Evolutionary conservation across 78 protist genomes (phyloP), one percentile per base, ranked within the genome.

Genomic region (Guillardia theta): DNA sequence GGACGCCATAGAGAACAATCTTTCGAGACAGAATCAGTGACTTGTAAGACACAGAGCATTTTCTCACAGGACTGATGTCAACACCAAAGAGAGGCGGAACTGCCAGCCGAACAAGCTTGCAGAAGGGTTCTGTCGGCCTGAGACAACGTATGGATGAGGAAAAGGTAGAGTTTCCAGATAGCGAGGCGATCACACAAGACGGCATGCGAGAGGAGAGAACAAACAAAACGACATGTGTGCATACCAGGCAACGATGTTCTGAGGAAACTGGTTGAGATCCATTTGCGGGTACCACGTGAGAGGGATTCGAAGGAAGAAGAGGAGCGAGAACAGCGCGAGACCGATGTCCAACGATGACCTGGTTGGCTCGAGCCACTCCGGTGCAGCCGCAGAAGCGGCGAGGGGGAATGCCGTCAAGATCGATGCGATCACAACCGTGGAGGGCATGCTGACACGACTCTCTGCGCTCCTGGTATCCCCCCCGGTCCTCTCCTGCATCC

Each of bases 41-140:
- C 27, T 27, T 58, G 70, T 27, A 30, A 58, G 6, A 6, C 70
- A 58, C 6, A 30, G 6, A 8, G 27, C 21, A 58, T 1, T 24
- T 8, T 24, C 1, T 70, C 41, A 70, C 83, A 19, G 90, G 90
- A 8, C 90, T 78, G 48, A 78, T 78, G 9, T 78, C 90, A 27
- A 78, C 90, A 48, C 90, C 90, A 78, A 78, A 78, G 6, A 78
- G 50, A 3, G 90, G 90, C 12, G 90, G 90, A 19, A n/a, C 10
- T 1, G 44, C 5, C 24, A 22, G 37, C 24, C 90, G 90, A 22
- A 78, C 90, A 10, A 19, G 37, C 48, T 18, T 43, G 48, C 45
- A 43, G 50, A 78, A 43, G 8, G 90, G 90, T 30, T 78, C 90
- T 18, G 90, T 78, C 10, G 90, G 90, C 90, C 90, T 78, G 90